Conservation (phyloP, 2,329 filamentous ascomycete species). For the Raffaelea albimanens region DNA sequence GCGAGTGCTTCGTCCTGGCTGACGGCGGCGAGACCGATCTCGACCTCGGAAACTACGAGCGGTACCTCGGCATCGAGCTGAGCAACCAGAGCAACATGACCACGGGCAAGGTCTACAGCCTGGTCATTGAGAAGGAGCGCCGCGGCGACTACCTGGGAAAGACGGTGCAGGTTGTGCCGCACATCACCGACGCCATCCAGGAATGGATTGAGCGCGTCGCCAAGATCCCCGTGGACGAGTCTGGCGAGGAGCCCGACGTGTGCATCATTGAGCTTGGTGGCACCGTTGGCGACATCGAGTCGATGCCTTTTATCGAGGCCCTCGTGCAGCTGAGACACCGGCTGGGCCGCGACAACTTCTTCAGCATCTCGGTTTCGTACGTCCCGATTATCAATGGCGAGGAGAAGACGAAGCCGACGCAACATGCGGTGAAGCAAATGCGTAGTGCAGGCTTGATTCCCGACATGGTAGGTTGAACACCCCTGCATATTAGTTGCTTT, state of each 20-base stretch:
- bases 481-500: no score
- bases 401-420: conserved; percentile 96
- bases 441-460: conserved; percentile 70
- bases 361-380: conserved; percentile 82
- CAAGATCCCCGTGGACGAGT: conserved; percentile 76
- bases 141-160: conserved; percentile 73
- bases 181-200: conserved; percentile 85
- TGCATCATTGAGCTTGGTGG: conserved; percentile 68
- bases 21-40: conserved; percentile 62
- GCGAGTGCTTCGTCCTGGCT: conserved; percentile 80
- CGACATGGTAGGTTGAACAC: conserved; percentile 52
- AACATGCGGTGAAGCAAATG: conserved; percentile 76
- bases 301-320: conserved; percentile 79
- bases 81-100: conserved; percentile 87
- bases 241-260: conserved; percentile 73
- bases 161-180: conserved; percentile 55
- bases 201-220: conserved; percentile 88
- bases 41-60: conserved; percentile 49
- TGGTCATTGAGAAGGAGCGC: conserved; percentile 65
- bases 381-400: conserved; percentile 63
- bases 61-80: conserved; percentile 52
- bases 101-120: conserved; percentile 89
- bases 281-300: conserved; percentile 73
- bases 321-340: conserved; percentile 67
- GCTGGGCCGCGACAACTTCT: conserved; percentile 68